These are phyloP conservation scores for Piloderma croceum DNA, from an alignment of 768 basidiomycete species.

Conservation along the genomic window DNA sequence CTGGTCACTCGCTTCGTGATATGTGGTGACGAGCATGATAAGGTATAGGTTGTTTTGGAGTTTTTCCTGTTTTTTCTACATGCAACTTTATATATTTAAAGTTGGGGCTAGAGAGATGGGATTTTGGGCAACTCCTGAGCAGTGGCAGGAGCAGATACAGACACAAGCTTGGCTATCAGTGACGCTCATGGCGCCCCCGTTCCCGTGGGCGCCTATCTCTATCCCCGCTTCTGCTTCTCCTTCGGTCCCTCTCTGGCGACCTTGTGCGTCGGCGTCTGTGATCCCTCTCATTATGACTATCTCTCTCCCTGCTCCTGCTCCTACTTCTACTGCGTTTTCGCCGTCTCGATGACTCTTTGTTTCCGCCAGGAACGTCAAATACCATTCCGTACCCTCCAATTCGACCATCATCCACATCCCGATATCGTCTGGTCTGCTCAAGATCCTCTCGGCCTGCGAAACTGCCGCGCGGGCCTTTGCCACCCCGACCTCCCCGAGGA, in stretches of 20 bases:
- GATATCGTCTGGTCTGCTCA: slow-evolving; percentile 65
- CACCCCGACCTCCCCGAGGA: too few relatives aligned
- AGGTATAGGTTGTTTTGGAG: slow-evolving; percentile 77
- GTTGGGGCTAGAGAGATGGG: slow-evolving; percentile 3
- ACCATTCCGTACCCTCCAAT: slow-evolving; percentile 64
- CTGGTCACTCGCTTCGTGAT: slow-evolving; percentile 85
- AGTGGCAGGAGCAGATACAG: slow-evolving; percentile 55
- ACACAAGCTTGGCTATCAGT: too few relatives aligned
- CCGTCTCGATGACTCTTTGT: slow-evolving; percentile 21
- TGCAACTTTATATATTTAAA: neutral
- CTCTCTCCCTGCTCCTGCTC: slow-evolving; percentile 26
- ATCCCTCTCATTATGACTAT: slow-evolving; percentile 21
- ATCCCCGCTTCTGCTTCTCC: slow-evolving; percentile 24
- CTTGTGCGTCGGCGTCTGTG: slow-evolving; percentile 15
- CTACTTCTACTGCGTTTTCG: slow-evolving; percentile 19
- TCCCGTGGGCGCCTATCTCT: slow-evolving; percentile 13
- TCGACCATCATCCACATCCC: slow-evolving; percentile 37
- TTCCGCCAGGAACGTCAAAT: slow-evolving; percentile 62
- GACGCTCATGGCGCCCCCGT: too few relatives aligned
- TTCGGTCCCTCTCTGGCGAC: slow-evolving; percentile 24
- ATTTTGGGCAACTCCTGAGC: slow-evolving; percentile 68
- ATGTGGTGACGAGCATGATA: slow-evolving; percentile 75
- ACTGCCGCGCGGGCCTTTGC: slow-evolving; percentile 25
- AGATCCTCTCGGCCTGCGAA: slow-evolving; percentile 75
- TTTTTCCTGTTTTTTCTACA: slow-evolving; percentile 69